Base-by-base conservation (phyloP, 257 asterid species). In the Solanum pinnatisectum region DNA sequence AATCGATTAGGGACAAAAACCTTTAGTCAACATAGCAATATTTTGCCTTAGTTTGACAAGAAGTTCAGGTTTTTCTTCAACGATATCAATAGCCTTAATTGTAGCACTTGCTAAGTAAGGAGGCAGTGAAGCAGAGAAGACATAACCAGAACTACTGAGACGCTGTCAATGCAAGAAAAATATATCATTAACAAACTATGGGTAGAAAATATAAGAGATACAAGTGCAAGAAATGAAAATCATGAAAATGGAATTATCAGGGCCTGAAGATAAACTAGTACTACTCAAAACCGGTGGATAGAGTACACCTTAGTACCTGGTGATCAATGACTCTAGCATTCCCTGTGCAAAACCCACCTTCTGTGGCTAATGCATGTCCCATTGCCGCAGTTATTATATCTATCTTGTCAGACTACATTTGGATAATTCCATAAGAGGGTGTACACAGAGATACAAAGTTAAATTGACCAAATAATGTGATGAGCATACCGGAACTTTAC, bases 321-420 rank as follows among this genome's bases (percentile, higher is more conserved):
- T 97, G 99, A 77, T 96, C 99, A 65, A 95, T 91, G 87, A 96
- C 98, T 92, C 99, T 91, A 84, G 95, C 89, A 91, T 95, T 97
- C 83, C 99, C 99, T 25, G 98, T 95, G 93, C 99, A 97, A 90
- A 97, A 96, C 60, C 99, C 99, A 88, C 99, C 99, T 91, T 97
- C 99, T 32, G 98, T 91, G 88, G 99, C 99, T 91, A 97, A 92
- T 27, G 98, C 97, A 89, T 96, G 96, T 85, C 99, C 99, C 99
- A 97, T 96, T 33, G 96, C 98, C 85, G 98, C 98, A 72, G 98
- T 92, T 72, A 96, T 87, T 49, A 97, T 96, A 92, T 97, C 98
- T 67, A 97, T 95, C 93, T 94, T 95, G 89, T 96, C 98, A 89
- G 94, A 87, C 99, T 96, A 84, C 84, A 85, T 90, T 40, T 67